Percentiles rank a stretch among this genome's conserved stretches.
Conservation (phyloP, 1,139 yeast species). For the Yamadazyma epiphylla region DNA sequence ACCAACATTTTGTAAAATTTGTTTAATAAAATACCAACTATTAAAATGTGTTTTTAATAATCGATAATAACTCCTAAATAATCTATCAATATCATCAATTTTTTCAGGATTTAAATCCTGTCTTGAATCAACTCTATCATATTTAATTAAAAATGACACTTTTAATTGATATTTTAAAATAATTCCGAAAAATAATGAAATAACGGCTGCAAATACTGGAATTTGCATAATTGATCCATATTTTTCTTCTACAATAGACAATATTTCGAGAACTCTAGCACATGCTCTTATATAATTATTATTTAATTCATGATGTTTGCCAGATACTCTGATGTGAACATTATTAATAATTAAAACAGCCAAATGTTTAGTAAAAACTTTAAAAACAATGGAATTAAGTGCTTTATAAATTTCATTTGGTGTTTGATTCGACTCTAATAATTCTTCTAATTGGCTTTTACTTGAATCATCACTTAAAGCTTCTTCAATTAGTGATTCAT, state of each 20-base stretch:
- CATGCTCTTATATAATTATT: slow-evolving; percentile 1
- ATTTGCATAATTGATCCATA: slow-evolving; percentile 4
- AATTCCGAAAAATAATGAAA: slow-evolving; percentile 9
- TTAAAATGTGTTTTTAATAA: slow-evolving; percentile 8
- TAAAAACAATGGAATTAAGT: neutral
- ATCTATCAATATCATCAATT: slow-evolving; percentile 4
- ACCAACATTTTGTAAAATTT: slow-evolving; percentile 11
- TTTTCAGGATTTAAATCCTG: slow-evolving; percentile 6
- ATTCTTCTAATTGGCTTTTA: neutral
- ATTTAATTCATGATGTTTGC: slow-evolving; percentile 4
- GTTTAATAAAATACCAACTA: slow-evolving; percentile 20
- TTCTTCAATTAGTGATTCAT: neutral
- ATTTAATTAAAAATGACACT: slow-evolving; percentile 8
- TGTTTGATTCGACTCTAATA: neutral
- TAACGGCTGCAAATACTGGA: slow-evolving; percentile 10
- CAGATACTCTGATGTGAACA: neutral
- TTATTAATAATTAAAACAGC: too few species aligned
- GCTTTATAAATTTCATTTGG: too few species aligned
- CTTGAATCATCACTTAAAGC: neutral
- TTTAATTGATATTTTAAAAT: slow-evolving; percentile 12
- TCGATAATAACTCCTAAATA: slow-evolving; percentile 8
- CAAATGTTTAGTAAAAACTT: neutral
- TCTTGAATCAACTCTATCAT: slow-evolving; percentile 6
- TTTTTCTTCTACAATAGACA: neutral
- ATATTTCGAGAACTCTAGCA: slow-evolving; percentile 1